Base-by-base conservation (phyloP, 2,329 filamentous ascomycete genomes). In the Verticillium longisporum region DNA sequence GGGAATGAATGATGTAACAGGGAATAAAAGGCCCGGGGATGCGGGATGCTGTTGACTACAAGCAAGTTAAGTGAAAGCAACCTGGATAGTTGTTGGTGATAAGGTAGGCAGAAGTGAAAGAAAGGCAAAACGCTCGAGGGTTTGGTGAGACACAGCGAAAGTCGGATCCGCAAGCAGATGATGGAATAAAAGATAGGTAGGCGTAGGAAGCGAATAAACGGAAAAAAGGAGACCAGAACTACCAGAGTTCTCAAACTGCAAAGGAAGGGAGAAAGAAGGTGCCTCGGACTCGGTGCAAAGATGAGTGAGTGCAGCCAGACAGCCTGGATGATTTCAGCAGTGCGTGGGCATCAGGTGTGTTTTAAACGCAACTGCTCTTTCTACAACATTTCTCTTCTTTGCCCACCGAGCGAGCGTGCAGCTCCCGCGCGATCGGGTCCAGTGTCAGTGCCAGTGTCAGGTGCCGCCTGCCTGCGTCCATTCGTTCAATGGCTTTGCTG, bases 151-250 rank as follows among this genome's bases (percentile, higher is more conserved):
- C n/a, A 21, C n/a, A 31, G 18, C 18, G 15, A 56, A 34, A 56
- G 55, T 37, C 31, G 37, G 14, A 37, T 37, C 55, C n/a, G 32
- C 34, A 18, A 18, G 54, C 7, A 31, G 50, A 36, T 31, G 26
- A n/a, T 18, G 54, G 4, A 36, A 21, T 9, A 13, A 56, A 37
- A 32, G 32, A 37, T 18, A 2, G 21, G 13, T 34, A 15, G 31
- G 34, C 9, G 32, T n/a, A 55, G 26, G 26, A 26, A 60, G 60
- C 61, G 14, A 37, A 31, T 55, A 56, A 60, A 57, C 38, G 45
- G 45, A 62, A 61, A 60, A 57, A 37, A 36, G 6, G 18, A 21
- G 55, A 10, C 55, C n/a, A 37, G 34, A 58, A 60, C 36, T 54
- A 53, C 41, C 55, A 55, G 61, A 60, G 32, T 14, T 55, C 26